These are phyloP conservation scores for Picea glauca DNA, from an alignment of 75 land plant genomes.

Conservation along the genomic window DNA sequence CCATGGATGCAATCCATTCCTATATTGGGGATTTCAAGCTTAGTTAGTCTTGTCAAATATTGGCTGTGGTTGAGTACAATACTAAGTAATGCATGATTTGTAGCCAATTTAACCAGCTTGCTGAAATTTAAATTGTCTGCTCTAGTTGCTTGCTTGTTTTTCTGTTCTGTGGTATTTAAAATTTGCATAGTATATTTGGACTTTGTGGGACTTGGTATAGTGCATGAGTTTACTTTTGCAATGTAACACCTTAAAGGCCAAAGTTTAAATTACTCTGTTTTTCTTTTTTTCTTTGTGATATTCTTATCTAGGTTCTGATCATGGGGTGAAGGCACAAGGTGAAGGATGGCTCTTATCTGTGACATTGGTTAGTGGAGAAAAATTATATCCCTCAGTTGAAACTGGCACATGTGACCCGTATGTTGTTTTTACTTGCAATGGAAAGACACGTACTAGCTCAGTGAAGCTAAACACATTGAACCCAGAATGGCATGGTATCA, in stretches of 20 bases:
- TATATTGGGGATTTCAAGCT: not conserved
- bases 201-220: not conserved
- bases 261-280: not conserved
- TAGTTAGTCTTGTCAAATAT: not conserved
- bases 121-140: not conserved
- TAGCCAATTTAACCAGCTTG: not conserved
- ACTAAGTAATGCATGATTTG: not conserved
- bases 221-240: not conserved
- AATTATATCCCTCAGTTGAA: constrained; percentile 32
- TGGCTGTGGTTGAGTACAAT: not conserved
- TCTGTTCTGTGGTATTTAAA: not conserved
- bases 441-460: constrained; percentile 81
- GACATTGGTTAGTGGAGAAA: constrained; percentile 63
- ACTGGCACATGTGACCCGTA: constrained; percentile 59
- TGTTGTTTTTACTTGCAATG: constrained; percentile 87
- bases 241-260: not conserved
- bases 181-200: not conserved
- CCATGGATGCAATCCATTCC: not conserved
- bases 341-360: constrained; percentile 91
- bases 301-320: constrained; percentile 53
- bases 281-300: constrained; percentile 8
- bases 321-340: constrained; percentile 77
- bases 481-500: constrained; percentile 85
- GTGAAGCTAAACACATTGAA: constrained; percentile 67
- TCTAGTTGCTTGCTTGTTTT: not conserved